phyloP scores from a whole-genome alignment of 2,329 filamentous ascomycete genomes.

The Fusarium subtropicale region DNA sequence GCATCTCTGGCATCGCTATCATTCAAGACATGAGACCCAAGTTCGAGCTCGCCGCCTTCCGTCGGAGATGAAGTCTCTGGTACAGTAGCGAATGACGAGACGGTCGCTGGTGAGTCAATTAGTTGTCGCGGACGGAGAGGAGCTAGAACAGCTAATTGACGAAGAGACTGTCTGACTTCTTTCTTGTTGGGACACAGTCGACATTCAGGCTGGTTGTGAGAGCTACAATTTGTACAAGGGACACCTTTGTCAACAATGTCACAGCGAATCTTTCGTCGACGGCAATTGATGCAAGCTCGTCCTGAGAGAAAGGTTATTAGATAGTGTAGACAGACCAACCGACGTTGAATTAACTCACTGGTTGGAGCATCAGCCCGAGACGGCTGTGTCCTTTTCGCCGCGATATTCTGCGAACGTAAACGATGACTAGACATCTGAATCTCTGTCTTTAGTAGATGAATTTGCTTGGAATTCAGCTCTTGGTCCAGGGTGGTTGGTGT shows the following conservation, averaged over 20 bases:
- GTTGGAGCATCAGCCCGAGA: too few species aligned
- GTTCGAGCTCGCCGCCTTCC: not conserved
- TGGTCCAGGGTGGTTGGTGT: too few species aligned
- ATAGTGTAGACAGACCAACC: accelerated
- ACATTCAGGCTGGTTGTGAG: not conserved
- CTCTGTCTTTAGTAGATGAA: accelerated
- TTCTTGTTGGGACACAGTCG: conserved; percentile 5
- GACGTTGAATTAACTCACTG: not conserved
- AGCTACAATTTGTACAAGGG: conserved; percentile 11
- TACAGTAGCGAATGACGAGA: not conserved
- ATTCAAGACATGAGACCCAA: conserved; percentile 1
- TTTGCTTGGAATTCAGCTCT: accelerated
- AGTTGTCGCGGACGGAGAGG: not conserved
- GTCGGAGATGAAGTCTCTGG: not conserved
- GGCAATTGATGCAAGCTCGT: conserved; percentile 15
- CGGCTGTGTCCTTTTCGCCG: not conserved
- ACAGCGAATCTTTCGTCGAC: conserved; percentile 3
- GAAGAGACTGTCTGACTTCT: not conserved
- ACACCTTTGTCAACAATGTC: conserved; percentile 6
- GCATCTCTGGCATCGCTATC: not conserved
- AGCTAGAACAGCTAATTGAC: not conserved
- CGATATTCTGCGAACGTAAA: not conserved
- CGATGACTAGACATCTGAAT: not conserved
- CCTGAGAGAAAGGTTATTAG: accelerated
- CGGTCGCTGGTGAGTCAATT: not conserved